phyloP scores from a whole-genome alignment of 2,329 filamentous ascomycete species.

The Colletotrichum sansevieriae region DNA sequence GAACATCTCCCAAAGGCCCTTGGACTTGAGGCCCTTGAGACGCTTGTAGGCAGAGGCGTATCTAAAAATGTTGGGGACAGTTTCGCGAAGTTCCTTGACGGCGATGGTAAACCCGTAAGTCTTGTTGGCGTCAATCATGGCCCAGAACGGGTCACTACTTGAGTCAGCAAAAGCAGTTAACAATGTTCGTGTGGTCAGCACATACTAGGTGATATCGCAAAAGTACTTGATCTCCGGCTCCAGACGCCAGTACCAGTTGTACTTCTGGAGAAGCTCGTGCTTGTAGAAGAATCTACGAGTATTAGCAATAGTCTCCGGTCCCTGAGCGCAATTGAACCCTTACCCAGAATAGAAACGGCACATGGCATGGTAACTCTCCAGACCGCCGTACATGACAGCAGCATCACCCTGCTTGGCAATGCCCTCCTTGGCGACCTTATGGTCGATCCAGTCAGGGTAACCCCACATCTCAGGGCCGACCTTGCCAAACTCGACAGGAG shows the following conservation, averaged over 20 bases:
- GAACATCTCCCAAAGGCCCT: conserved; percentile 99
- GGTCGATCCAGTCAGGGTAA: conserved; percentile 95
- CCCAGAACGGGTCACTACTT: conserved; percentile 87
- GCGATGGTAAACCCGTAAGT: conserved; percentile 99
- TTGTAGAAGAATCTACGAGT: conserved; percentile 88
- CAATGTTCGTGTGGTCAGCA: not conserved
- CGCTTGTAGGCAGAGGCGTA: conserved; percentile 99
- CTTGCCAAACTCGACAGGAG: conserved; percentile 90
- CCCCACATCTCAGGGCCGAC: conserved; percentile 95
- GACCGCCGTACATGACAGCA: conserved; percentile 98
- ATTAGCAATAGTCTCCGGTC: conserved; percentile 43
- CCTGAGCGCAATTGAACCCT: not conserved
- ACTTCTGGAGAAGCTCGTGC: conserved; percentile 92
- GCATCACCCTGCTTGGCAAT: conserved; percentile 96
- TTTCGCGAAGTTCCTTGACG: conserved; percentile 97
- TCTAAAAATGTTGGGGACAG: conserved; percentile 97
- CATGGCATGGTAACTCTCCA: conserved; percentile 99
- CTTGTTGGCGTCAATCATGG: conserved; percentile 95
- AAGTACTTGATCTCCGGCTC: conserved; percentile 99
- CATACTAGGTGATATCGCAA: conserved; percentile 97
- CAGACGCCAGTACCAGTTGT: conserved; percentile 99
- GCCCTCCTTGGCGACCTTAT: conserved; percentile 93
- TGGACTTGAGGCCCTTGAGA: conserved; percentile 87
- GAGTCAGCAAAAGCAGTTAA: conserved; percentile 26
- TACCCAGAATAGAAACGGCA: conserved; percentile 99